Evolutionary conservation across 768 basidiomycete genomes (phyloP).

Genomic region (Amanita rubescens): DNA sequence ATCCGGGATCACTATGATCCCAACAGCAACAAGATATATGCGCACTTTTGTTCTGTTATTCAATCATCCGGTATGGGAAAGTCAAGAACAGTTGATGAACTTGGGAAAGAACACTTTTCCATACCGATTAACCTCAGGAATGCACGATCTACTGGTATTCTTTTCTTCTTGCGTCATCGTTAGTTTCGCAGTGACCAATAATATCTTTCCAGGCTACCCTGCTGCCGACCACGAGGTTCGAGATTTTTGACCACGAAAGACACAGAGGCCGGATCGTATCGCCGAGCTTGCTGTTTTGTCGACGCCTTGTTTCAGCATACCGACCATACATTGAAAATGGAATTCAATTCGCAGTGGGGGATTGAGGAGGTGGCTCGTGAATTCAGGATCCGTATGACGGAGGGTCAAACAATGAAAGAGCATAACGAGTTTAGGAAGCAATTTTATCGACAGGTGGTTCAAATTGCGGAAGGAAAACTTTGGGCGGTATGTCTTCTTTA

Average conservation of each 20-base stretch:
- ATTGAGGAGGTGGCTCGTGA: not conserved
- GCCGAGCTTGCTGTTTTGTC: too few species aligned
- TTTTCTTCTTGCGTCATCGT: too few species aligned
- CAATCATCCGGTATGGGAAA: too few species aligned
- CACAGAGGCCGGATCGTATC: not conserved
- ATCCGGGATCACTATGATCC: too few species aligned
- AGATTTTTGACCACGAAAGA: not conserved
- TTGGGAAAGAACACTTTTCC: too few species aligned
- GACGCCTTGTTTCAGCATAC: slow-evolving; percentile 5
- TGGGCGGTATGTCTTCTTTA: too few species aligned
- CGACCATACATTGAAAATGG: not conserved
- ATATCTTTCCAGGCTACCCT: slow-evolving; percentile 8
- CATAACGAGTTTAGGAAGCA: not conserved
- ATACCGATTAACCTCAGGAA: too few species aligned
- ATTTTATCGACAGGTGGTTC: too few species aligned
- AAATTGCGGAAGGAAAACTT: too few species aligned
- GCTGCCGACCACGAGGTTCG: slow-evolving; percentile 6
- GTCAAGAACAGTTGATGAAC: too few species aligned
- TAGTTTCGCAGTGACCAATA: not conserved
- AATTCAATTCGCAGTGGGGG: not conserved
- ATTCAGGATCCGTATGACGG: not conserved
- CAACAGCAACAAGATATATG: too few species aligned
- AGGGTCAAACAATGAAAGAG: not conserved
- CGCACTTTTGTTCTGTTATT: too few species aligned
- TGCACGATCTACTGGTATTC: not conserved